Conservation (phyloP, 192 early-diverging fungal species). For the Dispira simplex region DNA sequence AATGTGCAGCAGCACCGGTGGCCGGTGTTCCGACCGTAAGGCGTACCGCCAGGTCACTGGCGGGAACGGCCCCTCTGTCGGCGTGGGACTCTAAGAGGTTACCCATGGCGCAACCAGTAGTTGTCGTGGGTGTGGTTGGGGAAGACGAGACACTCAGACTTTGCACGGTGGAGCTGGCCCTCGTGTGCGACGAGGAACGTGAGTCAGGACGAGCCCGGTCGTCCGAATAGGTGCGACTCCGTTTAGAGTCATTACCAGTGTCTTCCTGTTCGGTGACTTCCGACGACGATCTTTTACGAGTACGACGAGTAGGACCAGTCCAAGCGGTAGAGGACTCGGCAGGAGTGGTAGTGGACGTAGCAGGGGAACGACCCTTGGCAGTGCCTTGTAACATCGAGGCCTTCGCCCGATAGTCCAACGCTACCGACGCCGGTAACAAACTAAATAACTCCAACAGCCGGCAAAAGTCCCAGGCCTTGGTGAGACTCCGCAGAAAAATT, state of each 20-base stretch:
- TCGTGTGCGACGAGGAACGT: background rate
- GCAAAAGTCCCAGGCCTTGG: conserved; percentile 47
- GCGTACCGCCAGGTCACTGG: too few relatives aligned
- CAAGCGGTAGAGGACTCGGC: background rate
- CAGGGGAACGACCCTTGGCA: conserved; percentile 11
- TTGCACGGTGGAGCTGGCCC: too few relatives aligned
- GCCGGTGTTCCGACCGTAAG: too few relatives aligned
- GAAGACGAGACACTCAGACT: too few relatives aligned
- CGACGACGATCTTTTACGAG: background rate
- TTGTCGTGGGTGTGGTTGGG: too few relatives aligned
- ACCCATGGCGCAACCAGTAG: too few relatives aligned
- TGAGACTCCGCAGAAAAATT: conserved; percentile 35
- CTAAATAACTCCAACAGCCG: conserved; percentile 45
- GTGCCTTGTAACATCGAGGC: conserved; percentile 29
- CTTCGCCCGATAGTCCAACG: conserved; percentile 26
- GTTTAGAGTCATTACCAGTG: background rate
- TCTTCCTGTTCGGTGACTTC: background rate
- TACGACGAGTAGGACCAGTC: background rate
- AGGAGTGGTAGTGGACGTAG: background rate
- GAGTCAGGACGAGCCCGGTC: background rate
- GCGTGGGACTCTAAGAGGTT: too few relatives aligned
- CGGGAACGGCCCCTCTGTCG: too few relatives aligned
- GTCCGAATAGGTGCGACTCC: background rate
- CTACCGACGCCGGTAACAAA: conserved; percentile 33
- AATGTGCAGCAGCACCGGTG: too few relatives aligned